Conservation (phyloP, 1,284 basidiomycete species). For the Cutaneotrichosporon arboriforme region DNA sequence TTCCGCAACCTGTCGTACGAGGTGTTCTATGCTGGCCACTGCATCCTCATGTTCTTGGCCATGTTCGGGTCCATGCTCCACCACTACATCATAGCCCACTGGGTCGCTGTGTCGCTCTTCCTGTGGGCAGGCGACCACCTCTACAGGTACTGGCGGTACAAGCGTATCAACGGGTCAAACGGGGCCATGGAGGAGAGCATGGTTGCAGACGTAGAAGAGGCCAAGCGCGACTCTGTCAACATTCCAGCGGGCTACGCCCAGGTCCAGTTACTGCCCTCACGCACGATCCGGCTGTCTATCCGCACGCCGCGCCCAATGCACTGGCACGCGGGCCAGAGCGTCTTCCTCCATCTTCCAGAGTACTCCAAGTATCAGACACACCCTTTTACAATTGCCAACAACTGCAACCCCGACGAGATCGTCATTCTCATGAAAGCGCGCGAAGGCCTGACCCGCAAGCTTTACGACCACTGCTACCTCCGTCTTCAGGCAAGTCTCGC, state of each 20-base stretch:
- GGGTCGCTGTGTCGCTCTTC: constrained; percentile 59
- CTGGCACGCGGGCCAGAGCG: constrained; percentile 63
- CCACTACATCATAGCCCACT: constrained; percentile 58
- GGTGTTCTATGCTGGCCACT: constrained; percentile 66
- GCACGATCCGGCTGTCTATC: constrained; percentile 67
- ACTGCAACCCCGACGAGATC: constrained; percentile 58
- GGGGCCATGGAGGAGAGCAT: constrained; percentile 4
- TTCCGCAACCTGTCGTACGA: constrained; percentile 68
- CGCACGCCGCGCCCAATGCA: constrained; percentile 58
- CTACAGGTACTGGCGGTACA: constrained; percentile 58
- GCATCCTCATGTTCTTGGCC: constrained; percentile 61
- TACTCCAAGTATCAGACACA: constrained; percentile 66
- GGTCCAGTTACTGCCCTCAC: constrained; percentile 70
- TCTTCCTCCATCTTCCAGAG: constrained; percentile 66
- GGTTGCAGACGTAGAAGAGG: constrained; percentile 1
- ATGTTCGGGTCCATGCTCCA: constrained; percentile 57
- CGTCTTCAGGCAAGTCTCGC: constrained; percentile 1
- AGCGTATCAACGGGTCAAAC: constrained; percentile 60
- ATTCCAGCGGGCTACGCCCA: constrained; percentile 58
- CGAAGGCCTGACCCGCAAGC: constrained; percentile 64
- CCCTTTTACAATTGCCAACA: constrained; percentile 73
- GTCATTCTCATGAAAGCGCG: constrained; percentile 71
- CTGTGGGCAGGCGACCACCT: constrained; percentile 64
- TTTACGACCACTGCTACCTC: constrained; percentile 57
- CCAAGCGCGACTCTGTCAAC: constrained; percentile 9